Evolutionary conservation across 352 stramenopile species (phyloP), one percentile per base, ranked within the genome.

Genomic region (Sclerospora graminicola): DNA sequence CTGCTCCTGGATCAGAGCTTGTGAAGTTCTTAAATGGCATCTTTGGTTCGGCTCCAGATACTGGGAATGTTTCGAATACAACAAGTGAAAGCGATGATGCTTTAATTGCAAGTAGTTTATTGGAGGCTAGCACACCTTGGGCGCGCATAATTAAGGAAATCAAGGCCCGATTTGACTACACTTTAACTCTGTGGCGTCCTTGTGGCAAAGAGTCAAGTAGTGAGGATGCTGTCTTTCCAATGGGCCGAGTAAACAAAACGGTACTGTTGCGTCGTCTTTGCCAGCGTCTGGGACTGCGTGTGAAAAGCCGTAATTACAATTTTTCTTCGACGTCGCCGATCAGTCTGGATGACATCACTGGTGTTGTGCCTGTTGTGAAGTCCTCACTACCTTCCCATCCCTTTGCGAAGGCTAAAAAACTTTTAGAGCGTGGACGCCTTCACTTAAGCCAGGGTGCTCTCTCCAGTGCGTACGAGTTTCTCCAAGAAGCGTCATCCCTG

Each of bases 341-440:
- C 53, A 65, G 66, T 34, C 63, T 95, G 14, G 62, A 82, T 13
- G 92, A 98, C 54, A 82, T 98, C 41, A 77, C 89, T 34, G 91
- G 89, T 21, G 71, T 97, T 48, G 73, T 97, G 36, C 93, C 94
- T 8, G 70, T 98, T 16, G 87, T 98, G 18, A 98, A 98, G 68
- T 75, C 94, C 45, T 86, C 76, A 41, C 48, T 91, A 19, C 85
- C 92, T 28, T 52, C 67, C 1, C 81, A 90, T 42, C 78, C 83
- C 26, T 66, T 94, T 14, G 35, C 49, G 13, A 75, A 89, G 32
- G 83, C 83, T 10, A 85, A 88, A 53, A 66, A 93, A 42, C 65
- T 95, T 15, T 48, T 95, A 32, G 93, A 98, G 54, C 68, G 78
- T 42, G 93, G 83, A 4, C 80, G 94, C 34, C 44, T 88, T 40